Evolutionary conservation across 2,329 filamentous ascomycete genomes (phyloP).

Genomic region (Apiospora saccharicola): DNA sequence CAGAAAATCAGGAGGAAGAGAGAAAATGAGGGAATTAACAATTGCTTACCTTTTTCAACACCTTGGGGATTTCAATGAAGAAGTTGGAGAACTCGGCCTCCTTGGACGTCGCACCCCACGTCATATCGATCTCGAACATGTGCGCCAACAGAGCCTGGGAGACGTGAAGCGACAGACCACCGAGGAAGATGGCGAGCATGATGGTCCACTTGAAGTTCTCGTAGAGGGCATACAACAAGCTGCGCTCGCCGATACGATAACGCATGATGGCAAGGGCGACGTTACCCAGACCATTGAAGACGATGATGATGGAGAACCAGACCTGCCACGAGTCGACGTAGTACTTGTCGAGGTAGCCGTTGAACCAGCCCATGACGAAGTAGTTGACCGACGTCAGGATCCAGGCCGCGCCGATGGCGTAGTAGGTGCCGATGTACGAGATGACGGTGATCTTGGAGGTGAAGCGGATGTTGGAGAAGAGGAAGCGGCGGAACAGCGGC

Average conservation of each 20-base stretch:
- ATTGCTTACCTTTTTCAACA: slow-evolving; percentile 74
- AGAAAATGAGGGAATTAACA: too few species aligned
- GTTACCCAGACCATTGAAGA: slow-evolving; percentile 80
- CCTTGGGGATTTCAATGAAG: slow-evolving; percentile 82
- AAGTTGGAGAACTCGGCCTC: slow-evolving; percentile 84
- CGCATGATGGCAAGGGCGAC: slow-evolving; percentile 75
- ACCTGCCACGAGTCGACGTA: slow-evolving; percentile 77
- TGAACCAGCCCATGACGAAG: slow-evolving; percentile 75
- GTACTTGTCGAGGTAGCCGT: slow-evolving; percentile 70
- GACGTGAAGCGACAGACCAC: slow-evolving; percentile 81
- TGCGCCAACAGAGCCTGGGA: slow-evolving; percentile 81
- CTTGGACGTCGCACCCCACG: slow-evolving; percentile 85
- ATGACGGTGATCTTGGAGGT: slow-evolving; percentile 76
- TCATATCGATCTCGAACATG: slow-evolving; percentile 87
- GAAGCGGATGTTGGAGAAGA: slow-evolving; percentile 66
- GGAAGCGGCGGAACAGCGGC: slow-evolving; percentile 66
- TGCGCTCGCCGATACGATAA: slow-evolving; percentile 72
- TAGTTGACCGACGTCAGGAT: slow-evolving; percentile 75
- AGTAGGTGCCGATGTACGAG: slow-evolving; percentile 66
- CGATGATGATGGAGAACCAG: slow-evolving; percentile 81
- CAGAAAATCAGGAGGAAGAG: slow-evolving; percentile 37
- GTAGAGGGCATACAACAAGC: slow-evolving; percentile 61
- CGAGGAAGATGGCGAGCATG: slow-evolving; percentile 81
- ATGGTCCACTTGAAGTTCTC: slow-evolving; percentile 79
- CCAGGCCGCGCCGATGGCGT: slow-evolving; percentile 73